These are phyloP conservation scores for Xylaria sp. DNA, from an alignment of 2,329 filamentous ascomycete genomes.

Conservation along the genomic window DNA sequence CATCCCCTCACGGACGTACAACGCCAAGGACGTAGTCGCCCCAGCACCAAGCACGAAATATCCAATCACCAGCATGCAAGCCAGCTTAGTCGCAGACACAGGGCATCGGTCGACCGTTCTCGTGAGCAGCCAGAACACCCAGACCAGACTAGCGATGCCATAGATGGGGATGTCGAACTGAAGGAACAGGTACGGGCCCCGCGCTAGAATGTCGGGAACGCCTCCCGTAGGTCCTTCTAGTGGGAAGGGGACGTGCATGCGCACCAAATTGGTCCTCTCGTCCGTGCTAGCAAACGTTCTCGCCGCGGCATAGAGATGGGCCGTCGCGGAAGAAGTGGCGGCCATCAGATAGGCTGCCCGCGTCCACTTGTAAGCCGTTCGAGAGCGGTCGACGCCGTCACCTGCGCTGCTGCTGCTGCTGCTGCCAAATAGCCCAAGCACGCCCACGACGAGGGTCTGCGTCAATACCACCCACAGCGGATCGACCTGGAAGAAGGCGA, in stretches of 20 bases:
- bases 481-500: conserved; percentile 25
- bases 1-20: conserved; percentile 19
- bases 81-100: conserved; percentile 10
- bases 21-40: conserved; percentile 21
- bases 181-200: conserved; percentile 27
- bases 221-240: conserved; percentile 18
- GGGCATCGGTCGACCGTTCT: conserved; percentile 4
- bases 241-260: conserved; percentile 22
- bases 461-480: conserved; percentile 23
- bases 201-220: conserved; percentile 15
- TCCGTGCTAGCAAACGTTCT: conserved; percentile 15
- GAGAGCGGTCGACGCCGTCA: neutral
- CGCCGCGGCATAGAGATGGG: conserved; percentile 20
- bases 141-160: conserved; percentile 22
- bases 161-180: conserved; percentile 29
- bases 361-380: conserved; percentile 19
- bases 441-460: conserved; percentile 9
- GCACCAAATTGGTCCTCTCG: conserved; percentile 14
- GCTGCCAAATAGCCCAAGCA: conserved; percentile 2
- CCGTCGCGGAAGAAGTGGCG: conserved; percentile 18
- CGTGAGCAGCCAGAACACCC: conserved; percentile 23
- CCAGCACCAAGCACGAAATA: conserved; percentile 21
- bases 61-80: conserved; percentile 11
- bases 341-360: conserved; percentile 22
- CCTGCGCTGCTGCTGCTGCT: neutral